Base-by-base conservation (phyloP, 768 basidiomycete species). In the Kwoniella dendrophila region DNA sequence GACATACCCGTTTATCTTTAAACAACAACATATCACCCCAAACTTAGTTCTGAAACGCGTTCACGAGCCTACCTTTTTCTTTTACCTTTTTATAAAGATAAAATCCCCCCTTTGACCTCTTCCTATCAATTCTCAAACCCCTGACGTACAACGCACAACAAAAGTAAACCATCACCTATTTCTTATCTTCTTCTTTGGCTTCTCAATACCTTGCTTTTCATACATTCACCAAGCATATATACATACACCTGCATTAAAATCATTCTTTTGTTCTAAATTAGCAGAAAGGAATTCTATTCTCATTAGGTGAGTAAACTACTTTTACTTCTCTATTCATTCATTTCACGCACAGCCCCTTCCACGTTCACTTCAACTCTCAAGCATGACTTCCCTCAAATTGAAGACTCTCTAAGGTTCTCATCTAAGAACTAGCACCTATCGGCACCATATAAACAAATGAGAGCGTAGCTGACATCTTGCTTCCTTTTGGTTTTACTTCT, bases 401-500 rank as follows among this genome's bases (percentile, higher is more conserved):
- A n/a, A n/a, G n/a, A n/a, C n/a, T n/a, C n/a, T n/a, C n/a, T n/a
- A n/a, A n/a, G n/a, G n/a, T n/a, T n/a, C n/a, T n/a, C n/a, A n/a
- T n/a, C n/a, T n/a, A n/a, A n/a, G n/a, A n/a, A n/a, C n/a, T n/a
- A n/a, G n/a, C n/a, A n/a, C n/a, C n/a, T n/a, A n/a, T n/a, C n/a
- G n/a, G n/a, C n/a, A n/a, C n/a, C n/a, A n/a, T n/a, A n/a, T n/a
- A n/a, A n/a, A n/a, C n/a, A n/a, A n/a, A n/a, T 18, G 29, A 56
- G 55, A 44, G 55, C 30, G 33, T 22, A 27, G 55, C 55, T 56
- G 55, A 56, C 38, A 34, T 56, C 43, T 56, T 45, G 55, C 55
- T 56, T 56, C 55, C 43, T 56, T 56, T 51, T 32, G 30, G 55
- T n/a, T 7, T 16, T 14, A 43, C 27, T 32, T 18, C 54, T 55